A percentile compares a stretch with the other conserved stretches of the same genome.
phyloP scores from a whole-genome alignment of 176 grass and related monocot species.

The Dactylis glomerata region DNA sequence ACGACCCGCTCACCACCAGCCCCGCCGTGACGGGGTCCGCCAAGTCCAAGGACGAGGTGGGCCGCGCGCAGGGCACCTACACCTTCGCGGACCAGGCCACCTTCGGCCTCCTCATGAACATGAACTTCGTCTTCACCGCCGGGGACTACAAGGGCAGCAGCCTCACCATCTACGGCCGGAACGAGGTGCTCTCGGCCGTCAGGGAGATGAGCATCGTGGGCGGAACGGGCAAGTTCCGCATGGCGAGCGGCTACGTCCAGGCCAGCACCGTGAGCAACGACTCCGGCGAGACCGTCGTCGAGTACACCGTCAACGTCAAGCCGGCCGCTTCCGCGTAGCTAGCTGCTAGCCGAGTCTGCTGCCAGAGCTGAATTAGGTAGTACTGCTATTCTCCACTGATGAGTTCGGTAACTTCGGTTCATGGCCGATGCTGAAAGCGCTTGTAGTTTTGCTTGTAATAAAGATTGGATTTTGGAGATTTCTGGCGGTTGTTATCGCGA shows the following conservation, averaged over 20 bases:
- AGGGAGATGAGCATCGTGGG: constrained; percentile 85
- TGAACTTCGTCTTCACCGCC: constrained; percentile 73
- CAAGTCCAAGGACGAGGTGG: constrained; percentile 30
- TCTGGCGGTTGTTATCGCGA: neutral
- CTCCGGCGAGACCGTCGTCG: constrained; percentile 43
- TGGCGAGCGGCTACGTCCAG: constrained; percentile 54
- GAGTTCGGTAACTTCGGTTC: too few species aligned
- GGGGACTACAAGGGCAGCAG: constrained; percentile 72
- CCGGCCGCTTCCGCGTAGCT: neutral
- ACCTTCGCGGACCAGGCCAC: constrained; percentile 37
- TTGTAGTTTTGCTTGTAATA: neutral
- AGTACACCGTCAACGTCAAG: constrained; percentile 66
- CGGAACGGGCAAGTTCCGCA: constrained; percentile 59
- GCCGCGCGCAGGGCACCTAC: constrained; percentile 75
- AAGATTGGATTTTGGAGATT: neutral
- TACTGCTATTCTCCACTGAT: neutral
- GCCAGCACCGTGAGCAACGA: constrained; percentile 27
- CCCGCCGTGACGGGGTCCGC: constrained; percentile 5
- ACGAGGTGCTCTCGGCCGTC: constrained; percentile 42
- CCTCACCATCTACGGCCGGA: constrained; percentile 49
- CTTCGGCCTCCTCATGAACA: constrained; percentile 52
- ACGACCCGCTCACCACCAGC: constrained; percentile 58
- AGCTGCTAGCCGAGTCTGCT: too few species aligned
- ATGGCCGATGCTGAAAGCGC: neutral
- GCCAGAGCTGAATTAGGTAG: too few species aligned